A percentile compares a stretch with the other conserved stretches of the same genome.
phyloP scores from a whole-genome alignment of 1,139 yeast species.

The Diutina siamensis region DNA sequence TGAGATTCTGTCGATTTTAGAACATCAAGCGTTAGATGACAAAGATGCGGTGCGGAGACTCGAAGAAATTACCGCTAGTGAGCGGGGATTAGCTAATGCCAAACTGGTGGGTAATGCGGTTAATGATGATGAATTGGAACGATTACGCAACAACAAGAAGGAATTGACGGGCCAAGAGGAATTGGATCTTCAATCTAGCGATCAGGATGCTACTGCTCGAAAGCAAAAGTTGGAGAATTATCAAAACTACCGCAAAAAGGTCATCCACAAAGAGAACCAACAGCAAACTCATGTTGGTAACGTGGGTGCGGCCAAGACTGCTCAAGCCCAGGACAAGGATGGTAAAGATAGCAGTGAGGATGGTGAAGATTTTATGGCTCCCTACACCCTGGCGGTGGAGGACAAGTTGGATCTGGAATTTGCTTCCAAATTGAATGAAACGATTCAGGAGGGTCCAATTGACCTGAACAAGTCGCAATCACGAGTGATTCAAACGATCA shows the following conservation, averaged over 20 bases:
- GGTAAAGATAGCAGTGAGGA: constrained; percentile 8
- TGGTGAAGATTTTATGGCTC: constrained; percentile 34
- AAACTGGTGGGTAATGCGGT: constrained; percentile 36
- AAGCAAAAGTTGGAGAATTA: constrained; percentile 33
- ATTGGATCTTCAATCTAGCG: constrained; percentile 25
- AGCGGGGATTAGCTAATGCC: constrained; percentile 52
- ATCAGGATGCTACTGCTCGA: constrained; percentile 37
- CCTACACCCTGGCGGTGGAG: constrained; percentile 64
- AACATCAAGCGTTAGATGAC: constrained; percentile 27
- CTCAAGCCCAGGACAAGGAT: too few relatives aligned
- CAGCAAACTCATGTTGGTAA: constrained; percentile 10
- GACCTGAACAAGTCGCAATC: constrained; percentile 46
- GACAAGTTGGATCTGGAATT: constrained; percentile 55
- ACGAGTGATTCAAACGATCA: constrained; percentile 54
- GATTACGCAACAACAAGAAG: constrained; percentile 27
- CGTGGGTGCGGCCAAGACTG: constrained; percentile 7
- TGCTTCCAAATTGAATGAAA: constrained; percentile 48
- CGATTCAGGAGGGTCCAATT: constrained; percentile 49
- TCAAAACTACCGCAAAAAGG: constrained; percentile 38
- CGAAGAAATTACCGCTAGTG: constrained; percentile 48
- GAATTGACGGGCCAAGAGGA: constrained; percentile 34
- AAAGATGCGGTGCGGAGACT: constrained; percentile 32
- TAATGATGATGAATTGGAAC: constrained; percentile 28
- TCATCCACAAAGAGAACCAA: constrained; percentile 35
- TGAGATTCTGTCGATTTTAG: constrained; percentile 33